Percentiles rank a stretch among this genome's conserved stretches.
phyloP scores from a whole-genome alignment of 1,284 basidiomycete genomes.

The Trichosporon coremiiforme region DNA sequence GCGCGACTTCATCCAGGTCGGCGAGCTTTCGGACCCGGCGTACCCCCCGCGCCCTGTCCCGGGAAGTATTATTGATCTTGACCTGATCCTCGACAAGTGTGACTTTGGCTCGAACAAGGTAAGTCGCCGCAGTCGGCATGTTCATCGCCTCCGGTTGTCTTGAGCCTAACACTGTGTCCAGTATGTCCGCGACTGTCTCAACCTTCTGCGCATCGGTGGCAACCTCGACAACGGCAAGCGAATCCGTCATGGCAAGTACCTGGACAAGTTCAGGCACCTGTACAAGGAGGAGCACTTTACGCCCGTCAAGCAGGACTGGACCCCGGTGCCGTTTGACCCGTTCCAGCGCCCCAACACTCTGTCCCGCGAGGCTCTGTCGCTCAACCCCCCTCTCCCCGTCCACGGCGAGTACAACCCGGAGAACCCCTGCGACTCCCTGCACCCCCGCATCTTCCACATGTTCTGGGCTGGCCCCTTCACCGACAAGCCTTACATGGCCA shows the following conservation, averaged over 20 bases:
- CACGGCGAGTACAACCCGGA: conserved; percentile 46
- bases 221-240: conserved; percentile 66
- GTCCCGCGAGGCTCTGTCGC: conserved; percentile 45
- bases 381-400: conserved; percentile 42
- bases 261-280: conserved; percentile 67
- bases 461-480: conserved; percentile 83
- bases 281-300: conserved; percentile 51
- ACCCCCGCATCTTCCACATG: conserved; percentile 77
- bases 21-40: conserved; percentile 44
- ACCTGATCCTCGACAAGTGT: conserved; percentile 83
- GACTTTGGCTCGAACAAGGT: conserved; percentile 81
- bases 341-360: conserved; percentile 33
- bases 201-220: conserved; percentile 68
- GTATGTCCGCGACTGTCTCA: conserved; percentile 76
- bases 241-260: conserved; percentile 63
- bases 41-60: conserved; percentile 76
- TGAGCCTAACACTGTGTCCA: conserved; percentile 41
- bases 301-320: conserved; percentile 20
- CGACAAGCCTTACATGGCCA: conserved; percentile 77
- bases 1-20: conserved; percentile 75
- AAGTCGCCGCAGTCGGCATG: conserved; percentile 18
- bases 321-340: conserved; percentile 24
- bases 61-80: conserved; percentile 80
- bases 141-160: neutral
- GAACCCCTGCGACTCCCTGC: conserved; percentile 68